phyloP scores from a whole-genome alignment of 768 basidiomycete species.

The Albatrellus ellisii region DNA sequence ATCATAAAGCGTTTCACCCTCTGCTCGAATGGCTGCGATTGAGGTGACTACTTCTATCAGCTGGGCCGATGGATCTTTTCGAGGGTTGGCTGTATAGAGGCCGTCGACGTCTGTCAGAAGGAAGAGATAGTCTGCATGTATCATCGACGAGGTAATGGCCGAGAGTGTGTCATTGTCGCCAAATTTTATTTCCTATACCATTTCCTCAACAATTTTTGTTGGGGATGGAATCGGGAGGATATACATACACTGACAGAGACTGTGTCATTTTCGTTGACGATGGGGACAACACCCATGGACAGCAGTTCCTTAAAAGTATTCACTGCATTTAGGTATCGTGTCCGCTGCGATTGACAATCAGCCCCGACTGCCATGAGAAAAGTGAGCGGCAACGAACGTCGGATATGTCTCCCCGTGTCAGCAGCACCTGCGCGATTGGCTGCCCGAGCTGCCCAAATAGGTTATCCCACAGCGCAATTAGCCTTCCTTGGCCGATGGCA shows the following conservation, averaged over 20 bases:
- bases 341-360: slow-evolving; percentile 41
- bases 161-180: slow-evolving; percentile 98
- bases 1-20: slow-evolving; percentile 38
- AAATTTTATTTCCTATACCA: slow-evolving; percentile 90
- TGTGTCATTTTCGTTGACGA: slow-evolving; percentile 99
- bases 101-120: slow-evolving; percentile 95
- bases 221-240: no score
- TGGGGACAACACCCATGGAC: slow-evolving; percentile 90
- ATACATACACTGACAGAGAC: slow-evolving; percentile 86
- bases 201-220: not conserved
- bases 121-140: slow-evolving; percentile 95
- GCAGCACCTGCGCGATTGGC: slow-evolving; percentile 88
- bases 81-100: slow-evolving; percentile 88
- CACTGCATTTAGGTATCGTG: slow-evolving; percentile 91
- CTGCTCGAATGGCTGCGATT: slow-evolving; percentile 61
- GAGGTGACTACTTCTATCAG: slow-evolving; percentile 77
- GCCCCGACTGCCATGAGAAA: not conserved
- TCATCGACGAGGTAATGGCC: slow-evolving; percentile 94
- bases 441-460: slow-evolving; percentile 89
- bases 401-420: slow-evolving; percentile 94
- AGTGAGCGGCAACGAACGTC: slow-evolving; percentile 45
- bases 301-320: slow-evolving; percentile 90
- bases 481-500: slow-evolving; percentile 90
- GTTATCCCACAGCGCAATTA: slow-evolving; percentile 96
- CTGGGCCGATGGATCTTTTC: slow-evolving; percentile 74